Percentiles rank a stretch among this genome's conserved stretches.
phyloP scores from a whole-genome alignment of 108 stramenopile genomes.

The Parietichytrium sp. region DNA sequence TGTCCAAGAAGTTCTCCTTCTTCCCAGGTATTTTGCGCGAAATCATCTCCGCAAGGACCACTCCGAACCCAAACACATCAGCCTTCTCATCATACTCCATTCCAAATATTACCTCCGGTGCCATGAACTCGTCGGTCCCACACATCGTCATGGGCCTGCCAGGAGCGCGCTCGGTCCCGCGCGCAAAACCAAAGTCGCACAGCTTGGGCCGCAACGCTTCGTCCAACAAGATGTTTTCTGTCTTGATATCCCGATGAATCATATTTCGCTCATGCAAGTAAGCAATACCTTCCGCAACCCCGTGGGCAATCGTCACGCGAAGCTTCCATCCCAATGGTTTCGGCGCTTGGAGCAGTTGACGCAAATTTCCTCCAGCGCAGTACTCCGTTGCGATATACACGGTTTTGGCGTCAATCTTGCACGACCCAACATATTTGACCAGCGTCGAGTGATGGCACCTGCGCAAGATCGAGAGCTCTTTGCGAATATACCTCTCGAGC shows the following conservation, averaged over 20 bases:
- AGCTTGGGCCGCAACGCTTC: slow-evolving; percentile 23
- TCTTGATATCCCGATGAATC: slow-evolving; percentile 46
- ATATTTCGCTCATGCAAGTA: slow-evolving; percentile 39
- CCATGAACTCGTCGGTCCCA: slow-evolving; percentile 50
- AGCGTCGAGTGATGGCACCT: slow-evolving; percentile 7
- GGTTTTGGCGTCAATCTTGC: slow-evolving; percentile 2
- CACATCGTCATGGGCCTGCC: slow-evolving; percentile 45
- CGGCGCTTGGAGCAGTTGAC: not conserved
- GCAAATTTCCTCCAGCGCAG: not conserved
- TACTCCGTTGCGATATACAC: slow-evolving; percentile 42
- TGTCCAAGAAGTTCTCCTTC: not conserved
- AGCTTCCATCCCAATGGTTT: slow-evolving; percentile 38
- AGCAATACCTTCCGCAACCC: slow-evolving; percentile 8
- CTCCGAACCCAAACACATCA: slow-evolving; percentile 41
- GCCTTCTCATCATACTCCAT: slow-evolving; percentile 32
- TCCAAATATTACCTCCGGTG: slow-evolving; percentile 44
- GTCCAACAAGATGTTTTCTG: slow-evolving; percentile 43
- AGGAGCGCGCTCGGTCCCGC: not conserved
- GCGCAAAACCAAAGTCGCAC: slow-evolving; percentile 44
- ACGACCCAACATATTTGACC: slow-evolving; percentile 41
- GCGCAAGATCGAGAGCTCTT: slow-evolving; percentile 36
- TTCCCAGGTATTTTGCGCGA: slow-evolving; percentile 21
- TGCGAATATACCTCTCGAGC: slow-evolving; percentile 36
- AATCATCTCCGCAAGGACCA: slow-evolving; percentile 37
- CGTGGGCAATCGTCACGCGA: not conserved